Conservation (phyloP, 2,329 filamentous ascomycete species). For the Colletotrichum abscissum region DNA sequence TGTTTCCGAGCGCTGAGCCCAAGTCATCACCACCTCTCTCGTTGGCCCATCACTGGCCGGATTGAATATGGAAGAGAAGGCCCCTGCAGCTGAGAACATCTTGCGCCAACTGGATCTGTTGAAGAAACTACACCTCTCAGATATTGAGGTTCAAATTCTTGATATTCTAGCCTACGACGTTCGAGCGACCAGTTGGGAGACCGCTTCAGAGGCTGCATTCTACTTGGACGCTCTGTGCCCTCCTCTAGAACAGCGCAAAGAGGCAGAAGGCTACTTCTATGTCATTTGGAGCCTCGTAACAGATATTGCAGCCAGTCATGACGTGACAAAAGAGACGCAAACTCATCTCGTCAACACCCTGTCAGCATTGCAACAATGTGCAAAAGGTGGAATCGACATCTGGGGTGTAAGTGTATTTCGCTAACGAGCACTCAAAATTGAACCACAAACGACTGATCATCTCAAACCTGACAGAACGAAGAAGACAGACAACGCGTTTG, state of each 20-base stretch:
- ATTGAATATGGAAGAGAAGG: no score
- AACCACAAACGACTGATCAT: no score
- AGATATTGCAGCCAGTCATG: not conserved
- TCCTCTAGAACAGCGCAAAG: not conserved
- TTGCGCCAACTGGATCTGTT: not conserved
- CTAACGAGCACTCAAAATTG: no score
- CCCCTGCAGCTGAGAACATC: no score
- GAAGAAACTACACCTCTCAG: not conserved
- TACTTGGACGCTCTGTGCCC: not conserved
- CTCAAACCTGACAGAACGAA: no score
- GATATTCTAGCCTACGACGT: not conserved
- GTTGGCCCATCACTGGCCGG: no score
- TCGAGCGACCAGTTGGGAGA: not conserved
- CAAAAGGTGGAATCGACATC: not conserved
- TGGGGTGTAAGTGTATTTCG: no score
- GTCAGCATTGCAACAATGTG: not conserved
- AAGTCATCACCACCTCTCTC: no score
- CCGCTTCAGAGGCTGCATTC: not conserved
- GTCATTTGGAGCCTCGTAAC: not conserved
- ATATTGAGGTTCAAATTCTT: not conserved
- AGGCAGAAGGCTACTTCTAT: not conserved
- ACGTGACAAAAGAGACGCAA: not conserved
- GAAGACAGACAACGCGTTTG: not conserved
- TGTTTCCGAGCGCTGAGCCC: no score
- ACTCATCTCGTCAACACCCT: not conserved